Evolutionary conservation across 768 basidiomycete genomes (phyloP).

Genomic region (Tulasnella sp.): DNA sequence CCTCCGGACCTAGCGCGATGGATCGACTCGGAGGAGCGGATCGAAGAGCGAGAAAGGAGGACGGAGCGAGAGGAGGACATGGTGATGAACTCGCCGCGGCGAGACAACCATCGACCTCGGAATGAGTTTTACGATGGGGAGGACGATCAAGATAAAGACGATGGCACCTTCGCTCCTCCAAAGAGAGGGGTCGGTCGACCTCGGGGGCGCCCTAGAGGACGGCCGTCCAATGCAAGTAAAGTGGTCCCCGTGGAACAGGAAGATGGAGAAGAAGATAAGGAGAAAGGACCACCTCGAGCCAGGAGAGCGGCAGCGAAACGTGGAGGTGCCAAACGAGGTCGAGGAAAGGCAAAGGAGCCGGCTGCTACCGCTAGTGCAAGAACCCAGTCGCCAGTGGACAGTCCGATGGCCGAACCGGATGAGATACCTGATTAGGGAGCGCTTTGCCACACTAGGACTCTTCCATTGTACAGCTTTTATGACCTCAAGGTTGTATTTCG

Average conservation of each 20-base stretch:
- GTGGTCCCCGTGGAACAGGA: constrained; percentile 20
- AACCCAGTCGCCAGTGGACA: not conserved
- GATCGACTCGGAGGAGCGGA: constrained; percentile 55
- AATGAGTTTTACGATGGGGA: constrained; percentile 71
- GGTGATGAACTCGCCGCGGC: constrained; percentile 37
- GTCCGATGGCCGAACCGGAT: not conserved
- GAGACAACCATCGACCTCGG: constrained; percentile 40
- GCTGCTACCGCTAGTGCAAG: not conserved
- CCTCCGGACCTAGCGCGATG: constrained; percentile 81
- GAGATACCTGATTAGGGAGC: too few species aligned
- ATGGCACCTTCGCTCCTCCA: constrained; percentile 9
- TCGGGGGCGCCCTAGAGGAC: constrained; percentile 15
- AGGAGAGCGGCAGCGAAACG: not conserved
- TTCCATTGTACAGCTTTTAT: too few species aligned
- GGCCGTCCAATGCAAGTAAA: constrained; percentile 21
- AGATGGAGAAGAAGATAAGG: constrained; percentile 27
- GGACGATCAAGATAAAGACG: constrained; percentile 32
- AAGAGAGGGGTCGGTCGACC: constrained; percentile 19
- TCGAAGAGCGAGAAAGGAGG: constrained; percentile 38
- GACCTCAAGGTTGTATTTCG: too few species aligned
- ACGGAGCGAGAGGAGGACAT: constrained; percentile 30
- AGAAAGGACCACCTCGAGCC: not conserved
- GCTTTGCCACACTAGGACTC: too few species aligned
- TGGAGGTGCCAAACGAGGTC: constrained; percentile 6
- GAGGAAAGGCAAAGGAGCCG: constrained; percentile 8